Base-by-base conservation (phyloP, 495 filamentous ascomycete genomes). In the Lophium mytilinum region DNA sequence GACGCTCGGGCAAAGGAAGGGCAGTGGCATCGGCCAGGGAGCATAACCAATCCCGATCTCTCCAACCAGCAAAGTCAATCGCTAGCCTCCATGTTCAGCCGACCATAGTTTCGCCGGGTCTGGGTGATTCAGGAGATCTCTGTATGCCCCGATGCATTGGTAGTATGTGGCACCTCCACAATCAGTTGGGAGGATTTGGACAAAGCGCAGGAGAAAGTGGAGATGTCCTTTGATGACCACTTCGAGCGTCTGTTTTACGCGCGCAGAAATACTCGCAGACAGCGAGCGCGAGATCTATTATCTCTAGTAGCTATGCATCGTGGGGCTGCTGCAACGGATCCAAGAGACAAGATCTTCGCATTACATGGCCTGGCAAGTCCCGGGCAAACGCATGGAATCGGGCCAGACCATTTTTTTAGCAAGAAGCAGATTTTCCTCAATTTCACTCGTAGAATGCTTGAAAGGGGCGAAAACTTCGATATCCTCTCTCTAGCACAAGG, bases 341-440 rank as follows among this genome's bases (percentile, higher is more conserved):
- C 57, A 21, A 57, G 58, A 35, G 58, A 64, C 46, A 61, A 52
- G 42, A 49, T 61, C 7, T 64, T 61, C 40, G 61, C 41, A 53
- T 47, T 35, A 30, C 39, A 1, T 33, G 53, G 11, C 42, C 53
- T 42, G 37, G 56, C 18, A 47, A 24, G 3, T 40, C 48, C 4
- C 41, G 40, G 3, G 18, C 56, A 19, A n/a, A n/a, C n/a, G n/a
- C n/a, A n/a, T n/a, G n/a, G n/a, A n/a, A n/a, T n/a, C n/a, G n/a
- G n/a, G n/a, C n/a, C n/a, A n/a, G n/a, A n/a, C n/a, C n/a, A n/a
- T n/a, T n/a, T n/a, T n/a, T n/a, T n/a, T n/a, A n/a, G n/a, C n/a
- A n/a, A n/a, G n/a, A n/a, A n/a, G n/a, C n/a, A n/a, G n/a, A n/a
- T n/a, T n/a, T n/a, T n/a, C n/a, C n/a, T n/a, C n/a, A n/a, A n/a